Base-by-base conservation (phyloP, 345 rosid species). In the Psidium guajava region DNA sequence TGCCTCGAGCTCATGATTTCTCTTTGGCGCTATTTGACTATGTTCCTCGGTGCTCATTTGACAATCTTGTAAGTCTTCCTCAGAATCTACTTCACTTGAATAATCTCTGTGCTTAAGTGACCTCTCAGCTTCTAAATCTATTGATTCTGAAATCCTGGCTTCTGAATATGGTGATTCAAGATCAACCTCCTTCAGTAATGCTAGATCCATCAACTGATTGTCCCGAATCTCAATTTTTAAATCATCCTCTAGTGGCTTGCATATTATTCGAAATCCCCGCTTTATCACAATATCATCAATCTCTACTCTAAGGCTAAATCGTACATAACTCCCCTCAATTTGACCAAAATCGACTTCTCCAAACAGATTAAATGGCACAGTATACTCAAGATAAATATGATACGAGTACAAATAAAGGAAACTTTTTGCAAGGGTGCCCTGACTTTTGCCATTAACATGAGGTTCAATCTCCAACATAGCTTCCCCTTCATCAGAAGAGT, bases 331-430 rank as follows among this genome's bases (percentile, higher is more conserved):
- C 55, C 21, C 55, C 8, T 53, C 55, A 16, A 53, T 53, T 53
- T 53, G 55, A 16, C 21, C 55, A 53, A 53, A 53, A 53, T 53
- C 55, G 21, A 53, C 55, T 53, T 15, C 55, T 16, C 55, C 54
- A 16, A 16, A 14, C 2, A 14, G 20, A 4, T 53, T 5, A 53
- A 6, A 15, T 14, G 20, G 20, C 5, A 0, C 2, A 0, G 5
- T 12, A 51, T 3, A 51, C 53, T 4, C 5, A 15, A 53, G 2
- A 16, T 16, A 15, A 2, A 53, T 15, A 15, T 53, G 54, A 53
- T 53, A 2, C 54, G 54, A 53, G 5, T 5, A 5, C 54, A 53
- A 53, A 47, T 47, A 5, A 15, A 5, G 0, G 20, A 5, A 53
- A 5, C 16, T 0, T 5, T 53, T 7, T 8, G 49, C n/a, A 47